Base-by-base conservation (phyloP, 345 rosid genomes). In the Euclidium syriacum region DNA sequence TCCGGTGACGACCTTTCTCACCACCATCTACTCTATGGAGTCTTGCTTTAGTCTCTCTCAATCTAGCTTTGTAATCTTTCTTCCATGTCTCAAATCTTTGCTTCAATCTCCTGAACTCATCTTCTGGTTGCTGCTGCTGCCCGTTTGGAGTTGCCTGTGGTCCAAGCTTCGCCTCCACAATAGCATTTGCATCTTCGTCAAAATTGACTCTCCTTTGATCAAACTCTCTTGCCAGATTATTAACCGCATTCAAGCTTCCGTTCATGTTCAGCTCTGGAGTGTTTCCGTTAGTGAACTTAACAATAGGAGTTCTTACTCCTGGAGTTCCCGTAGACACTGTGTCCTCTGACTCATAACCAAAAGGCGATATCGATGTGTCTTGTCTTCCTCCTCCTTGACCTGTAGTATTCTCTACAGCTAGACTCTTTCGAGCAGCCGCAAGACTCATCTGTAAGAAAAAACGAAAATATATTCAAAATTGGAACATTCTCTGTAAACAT, bases 31-130 rank as follows among this genome's bases (percentile, higher is more conserved):
- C 77, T 71, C 83, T 88, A 59, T 75, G 82, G 36, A 94, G 77
- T 75, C 86, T 82, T 67, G 66, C 75, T 65, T 83, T 94, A 4
- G 86, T 65, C 44, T 84, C 94, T 72, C 80, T 78, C 63, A 92
- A 71, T 77, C 85, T 79, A 44, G 71, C 72, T 77, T 85, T 92
- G 75, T 83, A 92, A 49, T 85, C 95, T 72, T 85, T 92, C 80
- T 83, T 92, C 98, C 98, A 92, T 17, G 78, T 47, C 78, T 89
- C 88, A 39, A 92, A 90, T 58, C 78, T 75, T 16, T 33, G 49
- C 77, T 77, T 94, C 73, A 94, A 57, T 58, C 80, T 87, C 68
- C 81, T 65, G 26, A 85, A 73, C 65, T 85, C 96, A 32, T 79
- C 86, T 24, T 73, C 87, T 23, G 88, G 82, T 33, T 58, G 62